These are phyloP conservation scores for Boletus eberwhitei DNA, from an alignment of 768 basidiomycete species.

Conservation along the genomic window DNA sequence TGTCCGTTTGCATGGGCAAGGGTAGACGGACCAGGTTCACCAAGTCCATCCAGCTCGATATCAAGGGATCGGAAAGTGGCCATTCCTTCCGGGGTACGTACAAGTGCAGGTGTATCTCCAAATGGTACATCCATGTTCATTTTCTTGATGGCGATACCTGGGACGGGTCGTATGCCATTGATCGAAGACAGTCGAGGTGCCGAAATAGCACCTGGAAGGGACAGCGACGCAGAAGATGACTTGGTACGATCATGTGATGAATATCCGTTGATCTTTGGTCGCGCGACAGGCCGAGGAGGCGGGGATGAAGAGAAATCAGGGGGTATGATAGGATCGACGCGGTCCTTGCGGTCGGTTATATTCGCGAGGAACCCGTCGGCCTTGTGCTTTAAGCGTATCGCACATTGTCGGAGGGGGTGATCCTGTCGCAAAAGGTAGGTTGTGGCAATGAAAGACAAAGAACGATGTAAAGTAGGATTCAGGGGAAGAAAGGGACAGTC, in stretches of 20 bases:
- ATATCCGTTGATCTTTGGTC: conserved; percentile 45
- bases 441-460: background rate
- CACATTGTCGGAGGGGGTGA: conserved; percentile 84
- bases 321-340: conserved; percentile 67
- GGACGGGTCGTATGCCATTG: conserved; percentile 19
- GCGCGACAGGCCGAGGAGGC: conserved; percentile 28
- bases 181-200: conserved; percentile 7
- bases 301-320: conserved; percentile 35
- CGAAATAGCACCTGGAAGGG: conserved; percentile 1
- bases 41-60: conserved; percentile 40
- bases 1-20: conserved; percentile 34
- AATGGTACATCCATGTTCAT: conserved; percentile 47
- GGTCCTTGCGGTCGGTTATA: conserved; percentile 85
- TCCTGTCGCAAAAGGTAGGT: conserved; percentile 43
- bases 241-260: conserved; percentile 23
- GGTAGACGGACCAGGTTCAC: conserved; percentile 33
- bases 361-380: conserved; percentile 83
- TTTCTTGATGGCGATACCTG: conserved; percentile 11
- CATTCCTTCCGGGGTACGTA: conserved; percentile 77
- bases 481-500: background rate
- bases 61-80: conserved; percentile 59
- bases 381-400: conserved; percentile 76
- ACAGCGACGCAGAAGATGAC: conserved; percentile 23
- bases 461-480: background rate
- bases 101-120: conserved; percentile 62